Evolutionary conservation across 805 yeast genomes (phyloP), one percentile per base, ranked within the genome.

Genomic region (Nematodospora valgi): DNA sequence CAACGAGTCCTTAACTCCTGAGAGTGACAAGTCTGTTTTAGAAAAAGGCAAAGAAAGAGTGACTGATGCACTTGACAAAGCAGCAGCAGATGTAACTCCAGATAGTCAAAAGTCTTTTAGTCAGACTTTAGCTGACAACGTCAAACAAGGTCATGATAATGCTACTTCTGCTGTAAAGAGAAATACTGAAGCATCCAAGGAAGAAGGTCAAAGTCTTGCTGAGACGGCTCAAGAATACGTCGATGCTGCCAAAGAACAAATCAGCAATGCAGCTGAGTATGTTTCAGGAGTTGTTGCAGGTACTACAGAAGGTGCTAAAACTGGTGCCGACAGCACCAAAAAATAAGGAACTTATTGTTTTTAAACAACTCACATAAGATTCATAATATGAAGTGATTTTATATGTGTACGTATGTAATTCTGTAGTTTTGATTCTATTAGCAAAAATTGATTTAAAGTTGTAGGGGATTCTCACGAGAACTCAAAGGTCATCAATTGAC

Each of bases 11-110:
- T 41, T 82, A 27, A 82, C 74, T 47, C 95, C 95, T 46, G 81
- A 86, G 44, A 62, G 74, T 39, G 74, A 82, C 61, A 87, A 87
- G 68, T 51, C 80, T 24, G 61, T 65, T 52, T 59, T 66, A 35
- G 82, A 84, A 53, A 68, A 82, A 65, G 80, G 80, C 47, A 82
- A 82, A 71, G 95, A 87, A 66, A 39, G 57, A 20, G 77, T 74
- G 44, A 78, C 93, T 40, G 82, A 75, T 54, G 56, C 71, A n/a
- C 72, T 70, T 50, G 95, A 87, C 69, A 67, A 73, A 54, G 61
- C 71, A 37, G 86, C 81, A 39, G 69, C 73, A 31, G 59, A 70
- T 36, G 58, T 70, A 34, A 78, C 78, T 54, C 87, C 93, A 47
- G 80, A 82, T 33, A 61, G 62, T 37, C 69, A 79, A 50, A 86